Evolutionary conservation across 805 yeast species (phyloP).

Genomic region (Suhomyces sp.): DNA sequence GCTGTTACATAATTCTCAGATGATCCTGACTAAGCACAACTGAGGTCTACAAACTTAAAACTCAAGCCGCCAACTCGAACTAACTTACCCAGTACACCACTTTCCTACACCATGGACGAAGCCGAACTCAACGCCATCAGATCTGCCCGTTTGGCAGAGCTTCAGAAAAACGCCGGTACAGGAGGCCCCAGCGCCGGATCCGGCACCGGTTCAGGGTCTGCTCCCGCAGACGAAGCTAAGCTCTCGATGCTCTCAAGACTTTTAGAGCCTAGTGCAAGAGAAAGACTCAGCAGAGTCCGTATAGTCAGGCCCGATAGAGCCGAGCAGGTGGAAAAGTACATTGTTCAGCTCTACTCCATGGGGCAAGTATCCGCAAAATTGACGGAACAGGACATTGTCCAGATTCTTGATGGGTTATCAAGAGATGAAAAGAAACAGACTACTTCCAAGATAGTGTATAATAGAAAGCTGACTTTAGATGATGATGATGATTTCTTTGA

Average conservation of each 20-base stretch:
- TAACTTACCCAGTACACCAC: no score
- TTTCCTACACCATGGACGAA: slow-evolving; percentile 62
- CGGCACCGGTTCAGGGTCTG: slow-evolving; percentile 10
- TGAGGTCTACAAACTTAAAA: no score
- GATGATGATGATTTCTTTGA: slow-evolving; percentile 17
- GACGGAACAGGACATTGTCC: slow-evolving; percentile 80
- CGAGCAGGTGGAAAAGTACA: slow-evolving; percentile 77
- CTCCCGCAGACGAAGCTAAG: slow-evolving; percentile 40
- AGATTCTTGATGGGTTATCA: slow-evolving; percentile 78
- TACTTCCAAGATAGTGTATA: slow-evolving; percentile 59
- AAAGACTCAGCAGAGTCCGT: slow-evolving; percentile 79
- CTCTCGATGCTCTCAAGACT: slow-evolving; percentile 58
- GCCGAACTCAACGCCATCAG: slow-evolving; percentile 85
- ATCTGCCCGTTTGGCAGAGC: slow-evolving; percentile 85
- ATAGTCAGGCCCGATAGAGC: slow-evolving; percentile 93
- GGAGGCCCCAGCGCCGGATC: slow-evolving; percentile 33
- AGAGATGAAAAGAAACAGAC: slow-evolving; percentile 63
- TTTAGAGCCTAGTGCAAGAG: slow-evolving; percentile 80
- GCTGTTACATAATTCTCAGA: no score
- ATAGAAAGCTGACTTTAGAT: slow-evolving; percentile 11
- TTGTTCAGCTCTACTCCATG: slow-evolving; percentile 66
- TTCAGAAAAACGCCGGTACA: slow-evolving; percentile 61
- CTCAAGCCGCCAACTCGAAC: no score
- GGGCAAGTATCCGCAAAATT: slow-evolving; percentile 77
- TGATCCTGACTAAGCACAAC: no score